These are phyloP conservation scores for Oropetium thomaeum DNA, from an alignment of 176 grass and related monocot genomes.

Conservation along the genomic window DNA sequence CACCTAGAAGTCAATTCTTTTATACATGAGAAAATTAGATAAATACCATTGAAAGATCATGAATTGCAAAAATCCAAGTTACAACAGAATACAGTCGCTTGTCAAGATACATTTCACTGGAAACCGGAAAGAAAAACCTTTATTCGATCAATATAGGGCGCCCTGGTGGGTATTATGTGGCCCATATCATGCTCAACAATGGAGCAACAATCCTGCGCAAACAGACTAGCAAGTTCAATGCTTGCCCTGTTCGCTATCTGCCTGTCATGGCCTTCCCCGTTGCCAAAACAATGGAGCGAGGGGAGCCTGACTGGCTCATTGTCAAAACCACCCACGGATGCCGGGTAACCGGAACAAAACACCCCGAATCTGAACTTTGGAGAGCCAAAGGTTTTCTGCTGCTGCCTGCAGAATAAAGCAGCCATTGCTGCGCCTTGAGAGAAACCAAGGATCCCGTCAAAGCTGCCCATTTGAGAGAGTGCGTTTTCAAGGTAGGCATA, in stretches of 20 bases:
- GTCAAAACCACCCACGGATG: conserved; percentile 9
- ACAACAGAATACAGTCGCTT: conserved; percentile 16
- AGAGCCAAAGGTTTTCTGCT: conserved; percentile 41
- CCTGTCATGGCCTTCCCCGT: conserved; percentile 58
- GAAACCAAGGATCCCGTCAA: conserved; percentile 82
- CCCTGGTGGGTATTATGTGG: conserved; percentile 78
- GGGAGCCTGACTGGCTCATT: conserved; percentile 53
- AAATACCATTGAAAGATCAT: background rate
- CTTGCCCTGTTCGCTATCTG: conserved; percentile 68
- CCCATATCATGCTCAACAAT: conserved; percentile 87
- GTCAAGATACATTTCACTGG: conserved; percentile 38
- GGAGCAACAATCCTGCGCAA: conserved; percentile 39
- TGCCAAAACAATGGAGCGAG: conserved; percentile 81
- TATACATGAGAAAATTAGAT: background rate
- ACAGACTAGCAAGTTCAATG: conserved; percentile 46
- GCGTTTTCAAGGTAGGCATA: conserved; percentile 48
- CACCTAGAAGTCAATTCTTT: too few relatives aligned
- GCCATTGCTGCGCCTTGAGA: conserved; percentile 86
- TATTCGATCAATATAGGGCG: conserved; percentile 65
- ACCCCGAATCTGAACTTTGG: conserved; percentile 62
- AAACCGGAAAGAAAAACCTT: conserved; percentile 67
- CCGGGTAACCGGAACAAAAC: conserved; percentile 73
- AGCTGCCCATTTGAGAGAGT: conserved; percentile 47
- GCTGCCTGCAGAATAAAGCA: conserved; percentile 63
- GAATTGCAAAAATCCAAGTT: background rate